These are phyloP conservation scores for Periconia digitata DNA, from an alignment of 2,329 filamentous ascomycete genomes.

Conservation along the genomic window DNA sequence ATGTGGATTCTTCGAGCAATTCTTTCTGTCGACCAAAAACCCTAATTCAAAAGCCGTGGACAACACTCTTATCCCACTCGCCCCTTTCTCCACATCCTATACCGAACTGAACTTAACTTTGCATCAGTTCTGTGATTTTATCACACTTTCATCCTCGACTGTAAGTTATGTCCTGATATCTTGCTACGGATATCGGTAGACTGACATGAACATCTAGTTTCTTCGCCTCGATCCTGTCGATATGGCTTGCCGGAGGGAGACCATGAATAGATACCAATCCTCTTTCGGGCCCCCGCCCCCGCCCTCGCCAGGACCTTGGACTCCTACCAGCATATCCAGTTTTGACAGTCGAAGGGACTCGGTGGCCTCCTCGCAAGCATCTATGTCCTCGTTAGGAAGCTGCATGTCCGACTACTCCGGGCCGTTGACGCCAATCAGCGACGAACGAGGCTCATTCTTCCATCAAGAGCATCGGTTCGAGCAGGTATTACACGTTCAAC, in stretches of 20 bases:
- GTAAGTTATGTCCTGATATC: slow-evolving; percentile 6
- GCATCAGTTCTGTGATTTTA: slow-evolving; percentile 4
- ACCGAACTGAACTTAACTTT: too few relatives aligned
- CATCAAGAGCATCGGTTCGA: slow-evolving; percentile 5
- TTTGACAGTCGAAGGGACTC: slow-evolving; percentile 34
- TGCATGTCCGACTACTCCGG: slow-evolving; percentile 23
- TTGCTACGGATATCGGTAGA: too few relatives aligned
- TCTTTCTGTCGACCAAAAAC: slow-evolving; percentile 13
- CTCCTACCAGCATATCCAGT: slow-evolving; percentile 27
- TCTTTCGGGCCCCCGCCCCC: slow-evolving; percentile 17
- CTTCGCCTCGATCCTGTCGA: too few relatives aligned
- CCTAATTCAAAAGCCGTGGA: slow-evolving; percentile 34
- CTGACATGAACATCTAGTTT: too few relatives aligned
- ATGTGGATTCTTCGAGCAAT: slow-evolving; percentile 20
- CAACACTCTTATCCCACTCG: slow-evolving; percentile 21
- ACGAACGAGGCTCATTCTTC: slow-evolving; percentile 15
- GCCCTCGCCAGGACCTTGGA: slow-evolving; percentile 28
- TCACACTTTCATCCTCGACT: not conserved
- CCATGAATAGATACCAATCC: slow-evolving; percentile 9
- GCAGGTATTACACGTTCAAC: slow-evolving; percentile 18
- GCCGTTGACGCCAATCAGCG: slow-evolving; percentile 20
- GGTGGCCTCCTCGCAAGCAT: slow-evolving; percentile 30
- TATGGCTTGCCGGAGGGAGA: too few relatives aligned
- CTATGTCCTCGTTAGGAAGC: slow-evolving; percentile 17
- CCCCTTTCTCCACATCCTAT: slow-evolving; percentile 3